Percentiles rank a stretch among this genome's conserved stretches.
Evolutionary conservation across 805 yeast species (phyloP).

Genomic region (Yarrowia sp.): DNA sequence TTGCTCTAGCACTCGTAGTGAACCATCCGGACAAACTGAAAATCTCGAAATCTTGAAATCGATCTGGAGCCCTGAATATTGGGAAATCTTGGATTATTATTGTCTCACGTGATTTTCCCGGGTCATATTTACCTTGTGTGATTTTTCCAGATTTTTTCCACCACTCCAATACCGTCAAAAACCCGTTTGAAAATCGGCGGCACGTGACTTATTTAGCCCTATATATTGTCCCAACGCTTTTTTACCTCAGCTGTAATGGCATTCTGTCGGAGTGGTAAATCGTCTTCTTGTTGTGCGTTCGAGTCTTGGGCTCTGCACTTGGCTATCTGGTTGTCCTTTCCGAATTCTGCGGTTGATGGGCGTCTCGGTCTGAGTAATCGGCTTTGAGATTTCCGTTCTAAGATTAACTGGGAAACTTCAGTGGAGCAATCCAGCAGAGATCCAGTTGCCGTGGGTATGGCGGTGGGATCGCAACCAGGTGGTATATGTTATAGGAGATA

Average conservation of each 20-base stretch:
- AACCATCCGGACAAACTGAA: neutral
- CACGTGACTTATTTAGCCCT: conserved; percentile 4
- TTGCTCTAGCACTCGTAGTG: no score
- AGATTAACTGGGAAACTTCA: conserved; percentile 25
- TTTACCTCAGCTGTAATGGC: conserved; percentile 47
- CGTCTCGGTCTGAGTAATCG: conserved; percentile 28
- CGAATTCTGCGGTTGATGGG: conserved; percentile 27
- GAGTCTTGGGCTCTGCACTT: conserved; percentile 43
- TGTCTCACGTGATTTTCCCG: neutral
- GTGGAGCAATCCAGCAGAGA: conserved; percentile 29
- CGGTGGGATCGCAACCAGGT: conserved; percentile 25
- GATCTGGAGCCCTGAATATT: neutral
- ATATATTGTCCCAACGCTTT: neutral
- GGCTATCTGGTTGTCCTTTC: conserved; percentile 26
- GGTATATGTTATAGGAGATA: conserved; percentile 19
- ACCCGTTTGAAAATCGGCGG: neutral
- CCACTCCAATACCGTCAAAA: neutral
- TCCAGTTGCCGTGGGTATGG: conserved; percentile 28
- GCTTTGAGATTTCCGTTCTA: conserved; percentile 26
- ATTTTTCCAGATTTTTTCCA: neutral
- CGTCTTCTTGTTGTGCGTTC: conserved; percentile 90
- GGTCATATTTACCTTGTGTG: neutral
- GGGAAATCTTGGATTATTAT: neutral
- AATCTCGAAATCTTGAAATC: neutral
- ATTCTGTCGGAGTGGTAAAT: conserved; percentile 95